phyloP scores from a whole-genome alignment of 805 yeast species.

The Ogataea sp. region DNA sequence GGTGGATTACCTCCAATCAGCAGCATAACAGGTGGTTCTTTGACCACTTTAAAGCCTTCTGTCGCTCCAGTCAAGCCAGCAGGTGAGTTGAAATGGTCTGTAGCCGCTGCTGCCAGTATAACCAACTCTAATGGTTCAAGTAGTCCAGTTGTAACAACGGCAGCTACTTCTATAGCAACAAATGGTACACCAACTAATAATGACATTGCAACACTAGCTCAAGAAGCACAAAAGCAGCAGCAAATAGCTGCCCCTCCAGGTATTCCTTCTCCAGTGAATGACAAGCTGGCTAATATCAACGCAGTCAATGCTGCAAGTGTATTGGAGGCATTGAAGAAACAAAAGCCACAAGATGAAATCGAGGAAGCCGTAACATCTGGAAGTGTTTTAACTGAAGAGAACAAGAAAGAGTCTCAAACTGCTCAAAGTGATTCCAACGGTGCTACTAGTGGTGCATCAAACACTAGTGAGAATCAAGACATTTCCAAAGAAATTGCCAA shows the following conservation, averaged over 20 bases:
- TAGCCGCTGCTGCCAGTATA: slow-evolving; percentile 19
- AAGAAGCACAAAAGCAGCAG: background rate
- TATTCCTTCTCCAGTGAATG: background rate
- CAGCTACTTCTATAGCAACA: slow-evolving; percentile 1
- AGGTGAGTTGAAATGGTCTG: slow-evolving; percentile 27
- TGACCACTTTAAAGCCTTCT: slow-evolving; percentile 27
- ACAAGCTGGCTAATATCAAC: slow-evolving; percentile 17
- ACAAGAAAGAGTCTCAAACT: background rate
- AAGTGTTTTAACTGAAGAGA: background rate
- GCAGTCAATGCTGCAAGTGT: slow-evolving; percentile 30
- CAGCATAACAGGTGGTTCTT: slow-evolving; percentile 1
- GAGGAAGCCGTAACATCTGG: too few species aligned
- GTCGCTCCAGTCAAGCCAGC: slow-evolving; percentile 25
- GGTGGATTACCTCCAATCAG: slow-evolving; percentile 1
- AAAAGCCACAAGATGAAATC: slow-evolving; percentile 19
- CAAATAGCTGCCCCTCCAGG: slow-evolving; percentile 2
- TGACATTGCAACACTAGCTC: background rate
- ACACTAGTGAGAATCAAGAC: slow-evolving; percentile 1
- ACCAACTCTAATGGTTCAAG: slow-evolving; percentile 2
- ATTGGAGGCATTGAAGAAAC: slow-evolving; percentile 27
- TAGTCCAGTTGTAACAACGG: background rate
- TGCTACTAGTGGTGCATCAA: slow-evolving; percentile 3
- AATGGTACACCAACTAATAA: slow-evolving; percentile 1
- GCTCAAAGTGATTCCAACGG: slow-evolving; percentile 3
- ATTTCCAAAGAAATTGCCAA: background rate